A percentile compares a stretch with the other conserved stretches of the same genome.
Evolutionary conservation across 2,329 filamentous ascomycete genomes (phyloP).

Genomic region (Ilyonectria destructans): DNA sequence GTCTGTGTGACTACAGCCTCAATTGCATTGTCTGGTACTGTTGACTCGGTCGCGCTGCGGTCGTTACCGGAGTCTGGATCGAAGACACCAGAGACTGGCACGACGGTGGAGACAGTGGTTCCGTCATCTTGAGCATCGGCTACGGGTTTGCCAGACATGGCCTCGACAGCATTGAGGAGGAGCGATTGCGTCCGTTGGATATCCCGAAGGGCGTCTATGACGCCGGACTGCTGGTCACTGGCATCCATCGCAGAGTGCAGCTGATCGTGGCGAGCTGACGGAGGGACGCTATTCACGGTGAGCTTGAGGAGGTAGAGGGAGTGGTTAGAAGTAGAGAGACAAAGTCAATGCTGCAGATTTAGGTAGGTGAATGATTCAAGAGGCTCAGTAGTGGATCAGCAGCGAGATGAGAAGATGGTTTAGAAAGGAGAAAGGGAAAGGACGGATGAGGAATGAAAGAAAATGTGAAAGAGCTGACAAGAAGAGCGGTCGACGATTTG

Average conservation of each 20-base stretch:
- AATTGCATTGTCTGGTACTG: constrained; percentile 33
- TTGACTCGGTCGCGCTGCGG: constrained; percentile 20
- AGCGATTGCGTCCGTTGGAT: constrained; percentile 61
- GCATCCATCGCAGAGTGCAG: constrained; percentile 44
- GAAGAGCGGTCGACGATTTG: constrained; percentile 38
- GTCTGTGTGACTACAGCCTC: constrained; percentile 42
- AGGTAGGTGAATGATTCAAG: neutral
- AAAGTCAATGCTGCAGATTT: neutral
- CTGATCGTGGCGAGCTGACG: neutral
- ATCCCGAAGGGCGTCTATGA: constrained; percentile 55
- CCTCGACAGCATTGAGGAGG: constrained; percentile 59
- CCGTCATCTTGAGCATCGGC: constrained; percentile 30
- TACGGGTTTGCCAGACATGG: constrained; percentile 54
- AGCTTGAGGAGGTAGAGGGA: too few relatives aligned
- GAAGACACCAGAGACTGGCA: constrained; percentile 24
- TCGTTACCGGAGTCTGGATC: constrained; percentile 35
- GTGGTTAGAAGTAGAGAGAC: neutral
- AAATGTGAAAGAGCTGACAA: constrained; percentile 16
- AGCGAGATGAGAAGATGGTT: constrained; percentile 13
- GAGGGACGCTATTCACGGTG: neutral
- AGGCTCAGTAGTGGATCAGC: constrained; percentile 5
- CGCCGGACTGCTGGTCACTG: constrained; percentile 39
- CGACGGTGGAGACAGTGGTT: constrained; percentile 16
- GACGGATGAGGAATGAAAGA: constrained; percentile 6
- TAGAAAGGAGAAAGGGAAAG: constrained; percentile 13